Conservation (phyloP, 805 yeast genomes). For the Starmerella floricola region DNA sequence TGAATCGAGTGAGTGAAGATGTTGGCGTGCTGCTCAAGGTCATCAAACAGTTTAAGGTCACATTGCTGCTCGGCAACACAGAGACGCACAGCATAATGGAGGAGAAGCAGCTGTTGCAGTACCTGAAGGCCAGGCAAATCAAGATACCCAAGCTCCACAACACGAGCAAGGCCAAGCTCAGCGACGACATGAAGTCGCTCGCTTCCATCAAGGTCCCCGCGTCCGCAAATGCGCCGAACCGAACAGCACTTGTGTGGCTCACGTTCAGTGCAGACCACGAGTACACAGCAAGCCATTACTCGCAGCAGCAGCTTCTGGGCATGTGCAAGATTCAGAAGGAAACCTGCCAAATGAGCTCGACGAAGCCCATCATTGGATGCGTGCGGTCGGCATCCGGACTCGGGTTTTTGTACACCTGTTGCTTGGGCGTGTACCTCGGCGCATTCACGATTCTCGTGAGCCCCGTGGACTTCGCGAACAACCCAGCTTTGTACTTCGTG, state of each 20-base stretch:
- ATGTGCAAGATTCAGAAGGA: constrained; percentile 84
- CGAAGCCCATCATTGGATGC: constrained; percentile 68
- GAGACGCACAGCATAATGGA: constrained; percentile 63
- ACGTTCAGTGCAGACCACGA: constrained; percentile 62
- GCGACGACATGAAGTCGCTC: constrained; percentile 23
- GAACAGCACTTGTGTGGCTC: constrained; percentile 47
- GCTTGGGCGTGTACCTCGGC: constrained; percentile 78
- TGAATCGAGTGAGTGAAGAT: constrained; percentile 60
- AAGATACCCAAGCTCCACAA: constrained; percentile 46
- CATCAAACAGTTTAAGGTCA: constrained; percentile 57
- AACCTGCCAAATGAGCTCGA: constrained; percentile 69
- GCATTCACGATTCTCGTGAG: constrained; percentile 71
- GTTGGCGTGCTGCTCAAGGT: constrained; percentile 51
- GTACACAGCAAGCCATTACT: constrained; percentile 42
- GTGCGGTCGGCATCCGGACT: constrained; percentile 73
- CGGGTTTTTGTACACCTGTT: constrained; percentile 77
- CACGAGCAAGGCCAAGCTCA: constrained; percentile 45
- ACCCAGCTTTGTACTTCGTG: constrained; percentile 59
- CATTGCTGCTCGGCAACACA: constrained; percentile 61
- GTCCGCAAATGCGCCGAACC: not conserved
- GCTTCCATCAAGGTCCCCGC: constrained; percentile 25
- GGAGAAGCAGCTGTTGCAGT: constrained; percentile 50
- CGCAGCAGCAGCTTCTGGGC: constrained; percentile 54
- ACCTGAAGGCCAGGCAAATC: constrained; percentile 38
- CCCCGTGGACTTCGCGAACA: constrained; percentile 61